phyloP scores from a whole-genome alignment of 2,329 filamentous ascomycete species.

The Coniosporium tulheliwenetii region DNA sequence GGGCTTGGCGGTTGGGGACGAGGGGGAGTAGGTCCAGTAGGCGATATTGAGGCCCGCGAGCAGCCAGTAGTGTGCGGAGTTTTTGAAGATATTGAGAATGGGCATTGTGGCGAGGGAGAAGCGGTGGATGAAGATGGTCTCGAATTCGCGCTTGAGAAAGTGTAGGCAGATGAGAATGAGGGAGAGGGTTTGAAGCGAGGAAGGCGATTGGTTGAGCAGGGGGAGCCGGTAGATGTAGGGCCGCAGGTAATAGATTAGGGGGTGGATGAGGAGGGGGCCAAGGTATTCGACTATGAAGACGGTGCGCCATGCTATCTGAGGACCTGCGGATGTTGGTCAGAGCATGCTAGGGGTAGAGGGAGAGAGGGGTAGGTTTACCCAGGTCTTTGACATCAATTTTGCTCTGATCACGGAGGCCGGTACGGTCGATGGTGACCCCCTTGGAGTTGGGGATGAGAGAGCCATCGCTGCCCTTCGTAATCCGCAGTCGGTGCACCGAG shows the following conservation, averaged over 20 bases:
- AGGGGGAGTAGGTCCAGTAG: constrained; percentile 71
- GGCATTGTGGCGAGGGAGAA: constrained; percentile 96
- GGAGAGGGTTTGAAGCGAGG: constrained; percentile 54
- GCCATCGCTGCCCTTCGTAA: constrained; percentile 50
- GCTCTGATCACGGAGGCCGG: constrained; percentile 42
- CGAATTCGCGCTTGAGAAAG: constrained; percentile 88
- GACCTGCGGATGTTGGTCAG: constrained; percentile 36
- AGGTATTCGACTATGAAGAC: constrained; percentile 94
- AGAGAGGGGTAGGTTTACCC: constrained; percentile 34
- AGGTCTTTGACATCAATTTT: constrained; percentile 81
- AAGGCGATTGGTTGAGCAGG: constrained; percentile 26
- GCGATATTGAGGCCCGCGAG: constrained; percentile 67
- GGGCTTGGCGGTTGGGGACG: constrained; percentile 44
- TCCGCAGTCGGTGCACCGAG: constrained; percentile 42
- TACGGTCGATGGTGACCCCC: constrained; percentile 35
- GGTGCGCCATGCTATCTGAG: constrained; percentile 80
- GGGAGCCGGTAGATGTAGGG: constrained; percentile 50
- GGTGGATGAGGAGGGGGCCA: constrained; percentile 80
- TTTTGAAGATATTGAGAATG: constrained; percentile 77
- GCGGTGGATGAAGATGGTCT: constrained; percentile 87
- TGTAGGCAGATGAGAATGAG: constrained; percentile 63
- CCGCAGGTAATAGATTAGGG: constrained; percentile 53
- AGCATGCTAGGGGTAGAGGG: constrained; percentile 2
- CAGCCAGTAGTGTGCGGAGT: constrained; percentile 88
- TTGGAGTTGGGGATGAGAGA: constrained; percentile 38